These are phyloP conservation scores for Coemansia sp. DNA, from an alignment of 192 early-diverging fungal genomes.

Conservation along the genomic window DNA sequence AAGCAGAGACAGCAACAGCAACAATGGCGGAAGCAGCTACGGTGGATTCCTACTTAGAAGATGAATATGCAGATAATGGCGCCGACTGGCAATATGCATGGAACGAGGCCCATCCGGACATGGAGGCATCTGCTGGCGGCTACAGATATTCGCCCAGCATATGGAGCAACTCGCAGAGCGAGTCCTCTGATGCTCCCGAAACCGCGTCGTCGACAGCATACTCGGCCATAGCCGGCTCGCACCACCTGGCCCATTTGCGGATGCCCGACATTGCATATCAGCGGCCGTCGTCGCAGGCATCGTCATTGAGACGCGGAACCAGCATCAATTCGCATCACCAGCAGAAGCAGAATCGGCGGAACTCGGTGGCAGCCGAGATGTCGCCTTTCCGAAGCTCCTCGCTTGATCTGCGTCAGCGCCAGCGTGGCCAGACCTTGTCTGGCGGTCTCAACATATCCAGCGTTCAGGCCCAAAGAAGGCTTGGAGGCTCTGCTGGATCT, in stretches of 20 bases:
- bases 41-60: neutral
- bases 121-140: neutral
- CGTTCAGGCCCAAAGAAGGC: neutral
- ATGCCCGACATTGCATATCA: neutral
- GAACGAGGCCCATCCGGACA: slow-evolving; percentile 64
- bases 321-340: slow-evolving; percentile 6
- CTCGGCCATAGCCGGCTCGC: slow-evolving; percentile 1
- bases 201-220: slow-evolving; percentile 2
- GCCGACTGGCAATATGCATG: slow-evolving; percentile 78
- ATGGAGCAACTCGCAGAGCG: slow-evolving; percentile 43
- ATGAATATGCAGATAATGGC: slow-evolving; percentile 27
- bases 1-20: slow-evolving; percentile 30
- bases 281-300: slow-evolving; percentile 18
- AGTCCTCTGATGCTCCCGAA: slow-evolving; percentile 16
- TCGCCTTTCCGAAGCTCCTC: neutral
- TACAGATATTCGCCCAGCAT: slow-evolving; percentile 16
- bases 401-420: slow-evolving; percentile 12
- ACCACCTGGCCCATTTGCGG: slow-evolving; percentile 17
- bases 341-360: slow-evolving; percentile 16
- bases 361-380: slow-evolving; percentile 18
- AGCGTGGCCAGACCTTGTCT: slow-evolving; percentile 30
- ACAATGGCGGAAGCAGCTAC: slow-evolving; percentile 9
- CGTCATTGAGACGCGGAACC: slow-evolving; percentile 21
- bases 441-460: slow-evolving; percentile 7
- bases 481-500: neutral